A percentile compares a stretch with the other conserved stretches of the same genome.
These are phyloP conservation scores for Starmerella lactis-condensi DNA, from an alignment of 805 yeast genomes.

Conservation along the genomic window DNA sequence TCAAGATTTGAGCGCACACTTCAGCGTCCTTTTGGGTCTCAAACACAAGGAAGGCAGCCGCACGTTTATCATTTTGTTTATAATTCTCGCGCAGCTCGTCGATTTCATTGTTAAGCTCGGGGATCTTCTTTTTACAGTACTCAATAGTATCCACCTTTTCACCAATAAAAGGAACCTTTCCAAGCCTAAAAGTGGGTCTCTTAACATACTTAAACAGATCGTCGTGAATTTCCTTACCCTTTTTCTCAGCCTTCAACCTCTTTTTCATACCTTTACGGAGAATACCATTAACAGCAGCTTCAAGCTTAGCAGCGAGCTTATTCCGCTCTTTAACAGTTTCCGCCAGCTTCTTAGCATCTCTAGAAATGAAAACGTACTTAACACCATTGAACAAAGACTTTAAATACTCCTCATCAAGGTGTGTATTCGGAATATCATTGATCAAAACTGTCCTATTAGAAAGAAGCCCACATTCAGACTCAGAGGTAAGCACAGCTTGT, in stretches of 20 bases:
- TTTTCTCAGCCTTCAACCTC: constrained; percentile 46
- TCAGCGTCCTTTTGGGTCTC: constrained; percentile 74
- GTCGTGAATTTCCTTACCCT: constrained; percentile 25
- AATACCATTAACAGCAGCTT: constrained; percentile 41
- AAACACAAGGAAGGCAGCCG: constrained; percentile 69
- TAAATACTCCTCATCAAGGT: constrained; percentile 53
- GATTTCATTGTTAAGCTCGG: constrained; percentile 52
- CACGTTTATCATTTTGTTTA: constrained; percentile 45
- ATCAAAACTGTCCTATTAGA: constrained; percentile 69
- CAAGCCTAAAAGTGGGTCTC: constrained; percentile 61
- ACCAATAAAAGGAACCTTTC: constrained; percentile 36
- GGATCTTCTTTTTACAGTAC: constrained; percentile 47
- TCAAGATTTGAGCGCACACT: constrained; percentile 62
- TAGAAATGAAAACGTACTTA: constrained; percentile 59
- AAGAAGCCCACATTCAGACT: constrained; percentile 53
- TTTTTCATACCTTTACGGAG: constrained; percentile 46
- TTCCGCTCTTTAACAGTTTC: constrained; percentile 42
- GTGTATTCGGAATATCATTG: constrained; percentile 64
- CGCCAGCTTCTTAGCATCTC: constrained; percentile 39
- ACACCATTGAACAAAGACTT: constrained; percentile 67
- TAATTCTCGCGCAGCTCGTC: constrained; percentile 36
- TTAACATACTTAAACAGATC: constrained; percentile 37
- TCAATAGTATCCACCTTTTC: constrained; percentile 71
- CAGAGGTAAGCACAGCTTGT: constrained; percentile 61
- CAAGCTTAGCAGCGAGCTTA: constrained; percentile 41